phyloP scores from a whole-genome alignment of 139 green algal species.

The Tetradesmus obliquus region DNA sequence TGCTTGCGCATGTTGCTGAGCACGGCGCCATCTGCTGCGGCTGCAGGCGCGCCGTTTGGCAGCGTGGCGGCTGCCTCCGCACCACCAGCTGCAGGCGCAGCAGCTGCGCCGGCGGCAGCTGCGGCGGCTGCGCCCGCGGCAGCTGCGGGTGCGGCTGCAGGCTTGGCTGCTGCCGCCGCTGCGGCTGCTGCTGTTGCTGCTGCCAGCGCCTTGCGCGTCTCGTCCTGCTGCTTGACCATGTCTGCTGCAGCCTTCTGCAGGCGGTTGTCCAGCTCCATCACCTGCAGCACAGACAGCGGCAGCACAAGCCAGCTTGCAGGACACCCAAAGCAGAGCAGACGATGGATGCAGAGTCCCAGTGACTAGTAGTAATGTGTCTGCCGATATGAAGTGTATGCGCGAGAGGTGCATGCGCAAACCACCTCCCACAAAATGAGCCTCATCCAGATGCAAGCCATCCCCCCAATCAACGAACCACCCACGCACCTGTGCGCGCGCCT shows the following conservation, averaged over 20 bases:
- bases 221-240: conserved; percentile 40
- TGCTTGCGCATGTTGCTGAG: conserved; percentile 32
- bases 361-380: background rate
- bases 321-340: background rate
- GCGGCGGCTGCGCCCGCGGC: background rate
- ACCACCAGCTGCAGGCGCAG: background rate
- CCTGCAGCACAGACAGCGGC: conserved; percentile 40
- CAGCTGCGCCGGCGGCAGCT: conserved; percentile 10
- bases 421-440: no score
- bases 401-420: no score
- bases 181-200: conserved; percentile 31
- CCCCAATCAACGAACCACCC: background rate
- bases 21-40: background rate
- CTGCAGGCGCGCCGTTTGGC: background rate
- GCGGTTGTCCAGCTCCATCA: conserved; percentile 66
- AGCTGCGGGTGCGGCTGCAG: conserved; percentile 37
- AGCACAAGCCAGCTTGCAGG: background rate
- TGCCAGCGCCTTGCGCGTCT: conserved; percentile 9
- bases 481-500: conserved; percentile 80
- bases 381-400: no score
- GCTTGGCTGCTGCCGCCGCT: conserved; percentile 35
- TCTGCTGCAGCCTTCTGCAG: conserved; percentile 47
- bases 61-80: background rate
- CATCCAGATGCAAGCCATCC: no score
- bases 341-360: no score